Evolutionary conservation across 768 basidiomycete species (phyloP), one percentile per base, ranked within the genome.

Genomic region (Tremella mesenterica): DNA sequence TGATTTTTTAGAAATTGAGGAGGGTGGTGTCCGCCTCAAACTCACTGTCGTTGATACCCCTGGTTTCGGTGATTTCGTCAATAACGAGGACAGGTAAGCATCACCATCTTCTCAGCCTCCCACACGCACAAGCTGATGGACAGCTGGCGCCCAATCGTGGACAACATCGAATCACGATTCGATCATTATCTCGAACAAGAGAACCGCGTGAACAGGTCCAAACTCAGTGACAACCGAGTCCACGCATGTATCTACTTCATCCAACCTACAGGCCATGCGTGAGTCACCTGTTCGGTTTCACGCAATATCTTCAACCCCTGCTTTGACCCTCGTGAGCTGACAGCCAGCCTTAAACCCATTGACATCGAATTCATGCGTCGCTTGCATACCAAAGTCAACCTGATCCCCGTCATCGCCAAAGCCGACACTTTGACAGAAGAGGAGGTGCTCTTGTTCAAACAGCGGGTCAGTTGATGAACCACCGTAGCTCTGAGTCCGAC

Each of bases 231-330:
- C 78, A 96, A 96, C 77, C 85, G 95, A 44, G 87, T 99, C 36
- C 95, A 99, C 73, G 95, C 95, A 14, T 97, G 95, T 75, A 79
- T 99, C 53, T 99, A 99, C 79, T 99, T 99, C 74, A 92, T 99
- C 61, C 91, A 97, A 70, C 90, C 95, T 30, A 97, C 93, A 1
- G 93, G 95, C 56, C 95, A 99, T 74, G 85, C 92, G 89, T 95
- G 73, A 77, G 89, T 34, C 27, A 10, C 2, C 27, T 9, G 13
- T 25, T 5, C 12, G 13, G 12, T 4, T 44, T 43, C 23, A 54
- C 16, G 6, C 21, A 26, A 38, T 20, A 21, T 20, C 7, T 45
- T 18, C 25, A 13, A 20, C 25, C 30, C n/a, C n/a, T n/a, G n/a
- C n/a, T n/a, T n/a, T n/a, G n/a, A n/a, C n/a, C n/a, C n/a, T n/a